Percentiles rank a stretch among this genome's conserved stretches.
phyloP scores from a whole-genome alignment of 768 basidiomycete genomes.

The Amanita thiersii region DNA sequence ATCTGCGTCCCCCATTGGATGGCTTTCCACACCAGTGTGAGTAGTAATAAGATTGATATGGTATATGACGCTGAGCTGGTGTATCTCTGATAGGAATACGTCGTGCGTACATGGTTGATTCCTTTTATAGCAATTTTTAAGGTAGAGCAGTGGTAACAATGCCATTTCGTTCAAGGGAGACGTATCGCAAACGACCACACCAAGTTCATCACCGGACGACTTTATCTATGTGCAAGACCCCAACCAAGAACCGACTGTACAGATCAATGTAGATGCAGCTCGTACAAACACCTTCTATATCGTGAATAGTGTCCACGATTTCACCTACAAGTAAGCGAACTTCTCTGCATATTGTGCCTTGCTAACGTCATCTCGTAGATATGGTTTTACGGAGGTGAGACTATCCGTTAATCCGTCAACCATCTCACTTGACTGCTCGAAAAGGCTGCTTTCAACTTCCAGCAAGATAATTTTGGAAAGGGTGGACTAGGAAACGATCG shows the following conservation, averaged over 20 bases:
- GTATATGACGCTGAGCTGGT: not conserved
- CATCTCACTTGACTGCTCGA: slow-evolving; percentile 17
- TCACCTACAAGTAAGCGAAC: slow-evolving; percentile 16
- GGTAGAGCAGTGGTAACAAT: slow-evolving; percentile 24
- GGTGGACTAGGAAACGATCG: slow-evolving; percentile 45
- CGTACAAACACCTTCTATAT: slow-evolving; percentile 50
- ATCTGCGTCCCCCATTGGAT: slow-evolving; percentile 39
- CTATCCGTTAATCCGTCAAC: not conserved
- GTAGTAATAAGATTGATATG: slow-evolving; percentile 6
- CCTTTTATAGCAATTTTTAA: slow-evolving; percentile 22
- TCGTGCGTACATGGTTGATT: slow-evolving; percentile 31
- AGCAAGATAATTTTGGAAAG: slow-evolving; percentile 48
- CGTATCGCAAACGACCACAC: slow-evolving; percentile 3
- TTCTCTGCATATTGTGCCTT: not conserved
- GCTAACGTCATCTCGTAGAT: slow-evolving; percentile 11
- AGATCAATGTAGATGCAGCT: slow-evolving; percentile 41
- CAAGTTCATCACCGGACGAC: slow-evolving; percentile 25
- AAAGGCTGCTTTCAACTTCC: slow-evolving; percentile 37
- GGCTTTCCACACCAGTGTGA: slow-evolving; percentile 19
- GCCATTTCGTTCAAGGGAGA: slow-evolving; percentile 23
- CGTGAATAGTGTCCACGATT: slow-evolving; percentile 51
- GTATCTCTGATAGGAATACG: slow-evolving; percentile 1
- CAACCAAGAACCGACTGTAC: slow-evolving; percentile 24
- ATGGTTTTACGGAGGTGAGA: slow-evolving; percentile 47
- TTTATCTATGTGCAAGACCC: slow-evolving; percentile 31